Evolutionary conservation across 805 yeast species (phyloP).

Genomic region (Torulaspora franciscae): DNA sequence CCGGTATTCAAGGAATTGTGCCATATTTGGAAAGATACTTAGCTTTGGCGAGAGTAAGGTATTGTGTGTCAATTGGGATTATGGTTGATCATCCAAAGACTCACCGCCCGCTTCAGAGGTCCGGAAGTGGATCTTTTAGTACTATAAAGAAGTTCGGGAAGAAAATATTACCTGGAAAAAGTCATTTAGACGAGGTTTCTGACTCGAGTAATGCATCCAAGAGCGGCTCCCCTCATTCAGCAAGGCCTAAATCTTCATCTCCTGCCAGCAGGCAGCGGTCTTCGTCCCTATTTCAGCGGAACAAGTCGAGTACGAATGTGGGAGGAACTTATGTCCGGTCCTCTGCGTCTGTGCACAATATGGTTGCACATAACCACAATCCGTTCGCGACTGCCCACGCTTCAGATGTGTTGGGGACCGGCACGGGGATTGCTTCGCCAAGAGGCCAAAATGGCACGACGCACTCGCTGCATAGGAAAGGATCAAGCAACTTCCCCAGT

Average conservation of each 20-base stretch:
- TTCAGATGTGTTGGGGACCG: conserved; percentile 21
- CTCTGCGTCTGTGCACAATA: conserved; percentile 25
- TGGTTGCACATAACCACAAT: conserved; percentile 30
- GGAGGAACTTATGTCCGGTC: conserved; percentile 19
- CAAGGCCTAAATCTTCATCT: conserved; percentile 13
- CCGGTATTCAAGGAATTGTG: no score
- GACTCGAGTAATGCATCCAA: conserved; percentile 8
- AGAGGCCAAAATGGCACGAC: conserved; percentile 15
- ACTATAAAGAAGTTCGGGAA: conserved; percentile 20
- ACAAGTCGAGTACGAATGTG: conserved; percentile 13
- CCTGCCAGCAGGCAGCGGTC: conserved; percentile 23
- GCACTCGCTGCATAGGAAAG: conserved; percentile 7
- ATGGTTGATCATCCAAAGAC: background rate
- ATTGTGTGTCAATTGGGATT: background rate
- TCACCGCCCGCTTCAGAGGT: conserved; percentile 5
- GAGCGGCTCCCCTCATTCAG: conserved; percentile 4
- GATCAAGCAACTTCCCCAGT: conserved; percentile 8
- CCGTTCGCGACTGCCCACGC: conserved; percentile 23
- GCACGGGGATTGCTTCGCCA: conserved; percentile 28
- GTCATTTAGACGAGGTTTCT: conserved; percentile 1
- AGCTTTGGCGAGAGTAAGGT: background rate
- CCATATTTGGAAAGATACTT: no score
- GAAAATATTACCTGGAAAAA: conserved; percentile 12
- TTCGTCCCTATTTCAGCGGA: conserved; percentile 23
- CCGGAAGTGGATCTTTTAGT: conserved; percentile 11